A percentile compares a stretch with the other conserved stretches of the same genome.
phyloP scores from a whole-genome alignment of 768 basidiomycete species.

The Suillus spraguei region DNA sequence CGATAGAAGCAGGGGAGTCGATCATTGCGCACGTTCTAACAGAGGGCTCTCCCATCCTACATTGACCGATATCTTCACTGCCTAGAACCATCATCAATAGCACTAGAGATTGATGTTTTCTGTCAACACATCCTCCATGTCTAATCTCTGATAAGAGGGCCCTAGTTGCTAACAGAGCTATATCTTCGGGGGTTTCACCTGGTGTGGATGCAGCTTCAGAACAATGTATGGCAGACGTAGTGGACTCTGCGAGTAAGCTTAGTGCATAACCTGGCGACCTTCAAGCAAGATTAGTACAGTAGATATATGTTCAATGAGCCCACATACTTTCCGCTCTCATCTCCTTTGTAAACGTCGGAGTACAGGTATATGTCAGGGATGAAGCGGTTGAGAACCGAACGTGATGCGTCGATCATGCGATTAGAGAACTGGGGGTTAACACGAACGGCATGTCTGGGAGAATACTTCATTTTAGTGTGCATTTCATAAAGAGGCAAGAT shows the following conservation, averaged over 20 bases:
- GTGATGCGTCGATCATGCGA: conserved; percentile 93
- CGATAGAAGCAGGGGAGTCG: background rate
- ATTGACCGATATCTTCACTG: conserved; percentile 93
- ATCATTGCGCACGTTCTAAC: conserved; percentile 64
- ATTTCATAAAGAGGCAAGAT: conserved; percentile 10
- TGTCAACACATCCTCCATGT: conserved; percentile 88
- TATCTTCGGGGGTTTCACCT: conserved; percentile 88
- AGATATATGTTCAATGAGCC: background rate
- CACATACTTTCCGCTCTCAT: conserved; percentile 93
- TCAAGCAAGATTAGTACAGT: conserved; percentile 7
- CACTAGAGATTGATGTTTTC: conserved; percentile 84
- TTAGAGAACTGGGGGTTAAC: conserved; percentile 98
- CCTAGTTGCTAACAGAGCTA: conserved; percentile 81
- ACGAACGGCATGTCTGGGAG: conserved; percentile 85
- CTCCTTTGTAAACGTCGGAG: conserved; percentile 97
- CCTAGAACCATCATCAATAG: conserved; percentile 94
- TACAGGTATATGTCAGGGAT: conserved; percentile 99
- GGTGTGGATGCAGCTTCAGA: conserved; percentile 85
- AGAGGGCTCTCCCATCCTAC: conserved; percentile 83
- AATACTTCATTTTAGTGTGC: background rate
- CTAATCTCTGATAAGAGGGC: conserved; percentile 78
- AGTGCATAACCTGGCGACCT: conserved; percentile 97
- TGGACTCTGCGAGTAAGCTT: conserved; percentile 88
- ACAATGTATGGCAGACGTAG: conserved; percentile 85
- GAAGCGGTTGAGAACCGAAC: conserved; percentile 92